phyloP scores from a whole-genome alignment of 179 eudicot species.

The Amaranthus tricolor region DNA sequence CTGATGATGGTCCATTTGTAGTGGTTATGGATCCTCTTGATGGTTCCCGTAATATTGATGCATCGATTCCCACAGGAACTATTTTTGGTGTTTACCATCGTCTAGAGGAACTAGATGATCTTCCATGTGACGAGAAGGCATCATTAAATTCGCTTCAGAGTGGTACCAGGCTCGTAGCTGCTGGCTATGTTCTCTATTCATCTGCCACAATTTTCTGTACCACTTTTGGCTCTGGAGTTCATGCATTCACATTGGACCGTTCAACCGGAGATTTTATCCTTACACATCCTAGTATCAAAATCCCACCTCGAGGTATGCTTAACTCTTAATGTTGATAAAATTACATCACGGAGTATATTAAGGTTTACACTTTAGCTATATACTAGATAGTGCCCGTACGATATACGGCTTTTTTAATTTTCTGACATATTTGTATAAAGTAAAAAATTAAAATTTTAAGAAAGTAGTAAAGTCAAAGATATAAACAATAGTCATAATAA shows the following conservation, averaged over 20 bases:
- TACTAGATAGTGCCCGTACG: no score
- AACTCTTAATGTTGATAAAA: no score
- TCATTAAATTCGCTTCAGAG: conserved; percentile 83
- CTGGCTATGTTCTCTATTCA: conserved; percentile 95
- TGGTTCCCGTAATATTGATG: conserved; percentile 96
- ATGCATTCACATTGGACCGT: conserved; percentile 81
- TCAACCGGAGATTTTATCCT: conserved; percentile 90
- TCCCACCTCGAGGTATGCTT: conserved; percentile 81
- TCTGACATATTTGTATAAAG: no score
- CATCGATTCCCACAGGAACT: conserved; percentile 97
- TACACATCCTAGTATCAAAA: conserved; percentile 70
- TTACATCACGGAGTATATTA: no score
- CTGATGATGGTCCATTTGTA: conserved; percentile 85
- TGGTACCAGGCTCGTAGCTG: conserved; percentile 74
- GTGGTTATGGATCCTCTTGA: conserved; percentile 96
- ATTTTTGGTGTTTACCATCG: conserved; percentile 89
- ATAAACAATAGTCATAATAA: no score
- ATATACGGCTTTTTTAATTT: no score
- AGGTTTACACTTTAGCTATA: no score
- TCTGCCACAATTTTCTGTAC: conserved; percentile 89
- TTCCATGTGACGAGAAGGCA: conserved; percentile 77
- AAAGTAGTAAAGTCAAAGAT: no score
- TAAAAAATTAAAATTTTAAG: no score
- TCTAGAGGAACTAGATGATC: conserved; percentile 67
- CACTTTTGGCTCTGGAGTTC: conserved; percentile 87